A percentile compares a stretch with the other conserved stretches of the same genome.
Conservation (phyloP, 208 protist species). For the Acanthamoeba lenticulata region DNA sequence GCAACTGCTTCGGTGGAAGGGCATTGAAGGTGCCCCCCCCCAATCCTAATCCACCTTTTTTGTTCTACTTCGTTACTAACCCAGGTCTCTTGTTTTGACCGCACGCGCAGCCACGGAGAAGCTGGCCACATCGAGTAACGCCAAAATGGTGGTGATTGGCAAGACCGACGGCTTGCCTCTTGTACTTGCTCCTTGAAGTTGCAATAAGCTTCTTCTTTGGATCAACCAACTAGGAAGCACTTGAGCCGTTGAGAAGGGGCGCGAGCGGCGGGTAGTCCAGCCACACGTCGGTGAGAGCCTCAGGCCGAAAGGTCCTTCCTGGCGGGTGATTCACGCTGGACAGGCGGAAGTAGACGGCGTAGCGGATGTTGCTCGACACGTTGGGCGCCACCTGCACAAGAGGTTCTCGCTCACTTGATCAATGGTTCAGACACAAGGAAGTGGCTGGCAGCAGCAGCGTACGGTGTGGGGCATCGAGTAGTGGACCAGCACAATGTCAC, state of each 20-base stretch:
- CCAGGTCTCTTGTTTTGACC: not conserved
- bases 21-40: slow-evolving; percentile 63
- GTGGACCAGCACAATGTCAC: slow-evolving; percentile 57
- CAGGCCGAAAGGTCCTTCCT: not conserved
- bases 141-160: slow-evolving; percentile 71
- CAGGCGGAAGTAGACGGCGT: slow-evolving; percentile 65
- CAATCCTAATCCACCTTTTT: not conserved
- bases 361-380: not conserved
- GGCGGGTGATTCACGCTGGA: slow-evolving; percentile 10
- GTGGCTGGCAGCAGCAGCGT: not conserved
- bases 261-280: not conserved
- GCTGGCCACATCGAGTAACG: slow-evolving; percentile 55
- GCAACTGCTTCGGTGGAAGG: slow-evolving; percentile 67
- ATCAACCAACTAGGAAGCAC: not conserved
- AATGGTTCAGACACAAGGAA: not conserved
- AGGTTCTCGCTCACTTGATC: not conserved
- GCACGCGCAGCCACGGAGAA: slow-evolving; percentile 56
- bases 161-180: slow-evolving; percentile 42
- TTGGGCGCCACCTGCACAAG: slow-evolving; percentile 52
- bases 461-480: slow-evolving; percentile 59
- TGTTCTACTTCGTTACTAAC: not conserved
- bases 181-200: slow-evolving; percentile 3
- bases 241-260: not conserved
- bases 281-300: slow-evolving; percentile 38
- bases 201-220: not conserved